These are phyloP conservation scores for Ceratocystis colombiana DNA, from an alignment of 2,329 filamentous ascomycete genomes.

Conservation along the genomic window DNA sequence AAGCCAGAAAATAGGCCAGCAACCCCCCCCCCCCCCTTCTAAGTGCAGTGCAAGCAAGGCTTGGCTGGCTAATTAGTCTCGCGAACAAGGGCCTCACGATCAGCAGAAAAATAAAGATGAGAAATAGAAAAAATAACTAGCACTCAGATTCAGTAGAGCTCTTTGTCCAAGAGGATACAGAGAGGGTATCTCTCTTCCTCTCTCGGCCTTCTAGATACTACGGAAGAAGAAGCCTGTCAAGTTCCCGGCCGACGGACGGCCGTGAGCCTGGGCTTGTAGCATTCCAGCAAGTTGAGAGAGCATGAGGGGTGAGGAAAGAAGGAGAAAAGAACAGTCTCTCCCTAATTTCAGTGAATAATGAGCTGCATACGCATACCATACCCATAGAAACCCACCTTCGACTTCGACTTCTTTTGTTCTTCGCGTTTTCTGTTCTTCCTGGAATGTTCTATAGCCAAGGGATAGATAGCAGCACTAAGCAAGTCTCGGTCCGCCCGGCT, in stretches of 20 bases:
- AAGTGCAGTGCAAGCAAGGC: too few species aligned
- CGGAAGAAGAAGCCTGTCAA: background rate
- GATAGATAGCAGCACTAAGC: too few species aligned
- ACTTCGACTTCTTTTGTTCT: background rate
- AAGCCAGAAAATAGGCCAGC: background rate
- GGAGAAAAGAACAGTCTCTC: background rate
- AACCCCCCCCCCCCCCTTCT: too few species aligned
- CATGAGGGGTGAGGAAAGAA: background rate
- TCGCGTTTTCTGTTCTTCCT: background rate
- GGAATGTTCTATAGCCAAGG: conserved; percentile 1
- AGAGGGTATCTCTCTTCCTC: background rate
- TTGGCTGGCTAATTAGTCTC: background rate
- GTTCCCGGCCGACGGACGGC: background rate
- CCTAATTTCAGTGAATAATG: background rate
- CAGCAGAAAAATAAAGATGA: background rate
- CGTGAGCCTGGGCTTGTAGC: background rate
- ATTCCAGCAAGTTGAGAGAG: background rate
- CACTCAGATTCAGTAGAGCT: background rate
- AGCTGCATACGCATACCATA: background rate
- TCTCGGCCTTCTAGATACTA: background rate
- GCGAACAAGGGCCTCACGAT: background rate
- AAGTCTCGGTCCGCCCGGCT: background rate
- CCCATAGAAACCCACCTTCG: background rate
- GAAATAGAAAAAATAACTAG: background rate
- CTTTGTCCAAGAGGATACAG: background rate